phyloP scores from a whole-genome alignment of 1,284 basidiomycete genomes.

The Athelia psychrophila region DNA sequence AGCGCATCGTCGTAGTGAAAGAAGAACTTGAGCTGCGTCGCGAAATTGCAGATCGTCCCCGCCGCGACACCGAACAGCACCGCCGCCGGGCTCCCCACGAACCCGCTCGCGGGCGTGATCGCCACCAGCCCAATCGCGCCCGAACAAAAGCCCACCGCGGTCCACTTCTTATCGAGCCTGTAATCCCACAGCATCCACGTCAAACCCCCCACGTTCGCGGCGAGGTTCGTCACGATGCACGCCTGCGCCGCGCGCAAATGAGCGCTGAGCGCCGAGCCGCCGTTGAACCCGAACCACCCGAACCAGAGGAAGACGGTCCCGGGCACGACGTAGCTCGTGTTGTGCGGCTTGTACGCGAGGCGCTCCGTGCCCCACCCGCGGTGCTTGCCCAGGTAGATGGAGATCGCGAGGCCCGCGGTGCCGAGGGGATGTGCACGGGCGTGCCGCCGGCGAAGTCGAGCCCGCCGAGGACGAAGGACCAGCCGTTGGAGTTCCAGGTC shows the following conservation, averaged over 20 bases:
- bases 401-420: conserved; percentile 89
- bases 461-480: conserved; percentile 78
- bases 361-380: conserved; percentile 92
- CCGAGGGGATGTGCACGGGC: conserved; percentile 95
- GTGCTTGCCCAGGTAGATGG: conserved; percentile 88
- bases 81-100: conserved; percentile 64
- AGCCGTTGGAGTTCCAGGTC: conserved; percentile 93
- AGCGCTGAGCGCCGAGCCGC: conserved; percentile 76
- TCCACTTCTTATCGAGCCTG: conserved; percentile 91
- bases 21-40: conserved; percentile 89
- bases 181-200: conserved; percentile 98
- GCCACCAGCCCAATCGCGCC: conserved; percentile 89
- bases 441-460: conserved; percentile 97
- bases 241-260: conserved; percentile 89
- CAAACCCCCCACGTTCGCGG: conserved; percentile 82
- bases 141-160: conserved; percentile 93
- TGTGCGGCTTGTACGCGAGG: conserved; percentile 87
- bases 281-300: conserved; percentile 88
- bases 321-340: conserved; percentile 86
- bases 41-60: conserved; percentile 88
- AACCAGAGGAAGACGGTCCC: conserved; percentile 97
- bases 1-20: conserved; percentile 76
- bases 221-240: conserved; percentile 91
- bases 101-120: conserved; percentile 92
- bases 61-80: conserved; percentile 86